Evolutionary conservation across 352 stramenopile species (phyloP).

Genomic region (Globisporangium canariense): DNA sequence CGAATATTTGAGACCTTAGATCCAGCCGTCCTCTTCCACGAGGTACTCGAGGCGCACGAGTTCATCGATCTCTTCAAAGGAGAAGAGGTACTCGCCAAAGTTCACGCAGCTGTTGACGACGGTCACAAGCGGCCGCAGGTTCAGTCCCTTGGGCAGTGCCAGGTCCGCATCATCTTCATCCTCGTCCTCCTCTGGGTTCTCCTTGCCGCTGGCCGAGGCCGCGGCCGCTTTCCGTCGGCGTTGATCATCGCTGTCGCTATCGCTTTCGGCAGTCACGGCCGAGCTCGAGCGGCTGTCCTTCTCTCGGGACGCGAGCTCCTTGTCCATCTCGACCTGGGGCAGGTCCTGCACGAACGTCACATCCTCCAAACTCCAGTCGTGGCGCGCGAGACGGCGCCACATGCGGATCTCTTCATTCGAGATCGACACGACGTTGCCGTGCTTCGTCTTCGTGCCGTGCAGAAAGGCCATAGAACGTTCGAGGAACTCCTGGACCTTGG

Average conservation of each 20-base stretch:
- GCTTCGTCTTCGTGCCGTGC: constrained; percentile 60
- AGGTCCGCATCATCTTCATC: constrained; percentile 29
- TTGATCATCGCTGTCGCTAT: constrained; percentile 55
- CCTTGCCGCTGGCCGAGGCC: constrained; percentile 14
- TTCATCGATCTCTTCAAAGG: constrained; percentile 49
- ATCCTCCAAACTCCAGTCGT: constrained; percentile 65
- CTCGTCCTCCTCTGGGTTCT: constrained; percentile 20
- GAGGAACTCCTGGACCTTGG: constrained; percentile 76
- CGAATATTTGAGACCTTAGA: constrained; percentile 29
- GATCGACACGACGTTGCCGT: constrained; percentile 68
- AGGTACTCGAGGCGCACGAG: constrained; percentile 76
- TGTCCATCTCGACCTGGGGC: not conserved
- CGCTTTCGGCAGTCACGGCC: constrained; percentile 45
- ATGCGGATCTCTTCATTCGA: constrained; percentile 82
- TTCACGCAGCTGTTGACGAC: constrained; percentile 39
- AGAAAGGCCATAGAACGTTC: constrained; percentile 72
- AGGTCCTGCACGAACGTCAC: constrained; percentile 29
- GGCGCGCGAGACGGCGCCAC: constrained; percentile 65
- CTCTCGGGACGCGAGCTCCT: constrained; percentile 24
- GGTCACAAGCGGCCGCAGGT: constrained; percentile 24
- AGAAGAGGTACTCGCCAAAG: constrained; percentile 45
- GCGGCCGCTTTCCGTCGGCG: constrained; percentile 18
- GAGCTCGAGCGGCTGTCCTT: constrained; percentile 54
- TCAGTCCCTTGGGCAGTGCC: constrained; percentile 16
- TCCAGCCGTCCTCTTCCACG: constrained; percentile 80